These are phyloP conservation scores for Drechslera avenae DNA, from an alignment of 2,329 filamentous ascomycete species.

Conservation along the genomic window DNA sequence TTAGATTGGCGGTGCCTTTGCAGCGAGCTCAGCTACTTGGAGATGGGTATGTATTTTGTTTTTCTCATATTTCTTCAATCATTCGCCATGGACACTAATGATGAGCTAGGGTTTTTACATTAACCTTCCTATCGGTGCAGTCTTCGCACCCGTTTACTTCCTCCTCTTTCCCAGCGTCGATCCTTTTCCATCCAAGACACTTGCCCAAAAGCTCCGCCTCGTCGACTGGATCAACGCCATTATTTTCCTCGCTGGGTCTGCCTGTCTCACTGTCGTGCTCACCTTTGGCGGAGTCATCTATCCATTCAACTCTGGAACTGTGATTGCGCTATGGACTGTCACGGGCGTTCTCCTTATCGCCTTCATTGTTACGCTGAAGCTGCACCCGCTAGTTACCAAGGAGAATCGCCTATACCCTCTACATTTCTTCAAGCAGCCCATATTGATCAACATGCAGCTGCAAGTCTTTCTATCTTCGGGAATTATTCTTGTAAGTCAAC, in stretches of 20 bases:
- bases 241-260: constrained; percentile 31
- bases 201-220: constrained; percentile 47
- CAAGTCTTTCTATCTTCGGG: constrained; percentile 23
- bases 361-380: constrained; percentile 55
- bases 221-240: constrained; percentile 50
- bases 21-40: constrained; percentile 31
- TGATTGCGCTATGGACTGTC: constrained; percentile 51
- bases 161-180: not conserved
- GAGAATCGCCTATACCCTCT: constrained; percentile 56
- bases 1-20: constrained; percentile 38
- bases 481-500: constrained; percentile 7
- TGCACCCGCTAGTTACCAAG: constrained; percentile 51
- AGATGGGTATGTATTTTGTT: constrained; percentile 27
- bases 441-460: constrained; percentile 14
- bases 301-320: not conserved
- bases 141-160: constrained; percentile 1
- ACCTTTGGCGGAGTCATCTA: constrained; percentile 1
- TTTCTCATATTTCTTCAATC: not conserved
- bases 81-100: not conserved
- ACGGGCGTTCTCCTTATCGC: constrained; percentile 51
- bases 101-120: not conserved
- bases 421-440: constrained; percentile 48
- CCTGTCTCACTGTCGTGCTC: not conserved
- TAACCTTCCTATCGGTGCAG: not conserved
- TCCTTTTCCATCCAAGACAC: not conserved